Percentiles rank a stretch among this genome's conserved stretches.
phyloP scores from a whole-genome alignment of 139 green algal species.

The Gonium pectorale region DNA sequence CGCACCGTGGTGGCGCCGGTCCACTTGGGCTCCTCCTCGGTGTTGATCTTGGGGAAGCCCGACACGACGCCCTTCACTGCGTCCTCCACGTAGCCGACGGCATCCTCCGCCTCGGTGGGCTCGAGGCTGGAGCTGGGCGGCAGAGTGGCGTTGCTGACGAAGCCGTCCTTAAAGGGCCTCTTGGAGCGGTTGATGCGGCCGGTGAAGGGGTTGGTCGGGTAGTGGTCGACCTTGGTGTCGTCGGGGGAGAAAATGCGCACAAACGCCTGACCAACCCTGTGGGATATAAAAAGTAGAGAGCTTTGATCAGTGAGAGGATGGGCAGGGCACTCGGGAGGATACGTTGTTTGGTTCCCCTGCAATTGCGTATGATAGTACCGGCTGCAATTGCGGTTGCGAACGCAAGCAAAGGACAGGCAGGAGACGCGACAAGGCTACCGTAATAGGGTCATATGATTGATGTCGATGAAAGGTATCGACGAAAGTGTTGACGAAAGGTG shows the following conservation, averaged over 20 bases:
- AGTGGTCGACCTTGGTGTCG: slow-evolving; percentile 23
- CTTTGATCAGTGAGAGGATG: not conserved
- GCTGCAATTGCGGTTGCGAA: too few relatives aligned
- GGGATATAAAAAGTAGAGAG: not conserved
- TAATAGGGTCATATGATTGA: too few relatives aligned
- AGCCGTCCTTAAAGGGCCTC: slow-evolving; percentile 26
- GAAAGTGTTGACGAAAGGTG: too few relatives aligned
- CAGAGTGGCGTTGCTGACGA: slow-evolving; percentile 5
- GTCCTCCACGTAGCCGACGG: slow-evolving; percentile 29
- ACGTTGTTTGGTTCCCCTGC: too few relatives aligned
- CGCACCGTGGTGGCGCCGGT: slow-evolving; percentile 29
- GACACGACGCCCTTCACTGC: slow-evolving; percentile 26
- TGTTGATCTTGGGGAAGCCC: not conserved
- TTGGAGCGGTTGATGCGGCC: slow-evolving; percentile 25
- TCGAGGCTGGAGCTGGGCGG: slow-evolving; percentile 21
- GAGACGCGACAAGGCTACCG: too few relatives aligned
- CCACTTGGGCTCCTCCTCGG: slow-evolving; percentile 19
- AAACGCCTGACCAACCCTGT: slow-evolving; percentile 8
- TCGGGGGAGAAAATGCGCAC: slow-evolving; percentile 35
- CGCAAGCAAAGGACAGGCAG: too few relatives aligned
- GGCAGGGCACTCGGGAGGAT: too few relatives aligned
- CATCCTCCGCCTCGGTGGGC: slow-evolving; percentile 3
- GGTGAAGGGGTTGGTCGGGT: not conserved
- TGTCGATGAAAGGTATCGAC: too few relatives aligned
- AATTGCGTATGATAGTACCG: too few relatives aligned